Percentiles rank a stretch among this genome's conserved stretches.
Conservation (phyloP, 1,139 yeast genomes). For the Yamadazyma aaseri region DNA sequence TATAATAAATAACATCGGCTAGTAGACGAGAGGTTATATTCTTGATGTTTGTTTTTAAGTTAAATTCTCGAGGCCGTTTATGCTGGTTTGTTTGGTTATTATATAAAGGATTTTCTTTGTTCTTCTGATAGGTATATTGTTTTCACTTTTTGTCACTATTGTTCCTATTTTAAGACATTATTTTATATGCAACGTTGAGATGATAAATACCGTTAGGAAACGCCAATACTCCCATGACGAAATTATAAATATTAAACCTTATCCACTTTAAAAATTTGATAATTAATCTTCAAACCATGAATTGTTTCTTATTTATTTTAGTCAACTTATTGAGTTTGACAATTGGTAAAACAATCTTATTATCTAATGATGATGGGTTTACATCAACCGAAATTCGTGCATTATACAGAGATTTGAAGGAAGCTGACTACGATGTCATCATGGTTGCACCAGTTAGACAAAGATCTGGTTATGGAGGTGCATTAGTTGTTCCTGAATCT, state of each 20-base stretch:
- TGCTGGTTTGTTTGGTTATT: neutral
- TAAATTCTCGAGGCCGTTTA: neutral
- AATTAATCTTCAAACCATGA: too few relatives aligned
- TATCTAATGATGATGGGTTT: slow-evolving; percentile 35
- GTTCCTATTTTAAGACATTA: too few relatives aligned
- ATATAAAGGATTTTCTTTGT: neutral
- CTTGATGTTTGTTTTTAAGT: neutral
- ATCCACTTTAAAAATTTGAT: neutral
- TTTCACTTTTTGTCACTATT: too few relatives aligned
- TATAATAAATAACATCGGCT: neutral
- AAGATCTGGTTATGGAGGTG: slow-evolving; percentile 31
- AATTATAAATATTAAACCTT: neutral
- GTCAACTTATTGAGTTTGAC: slow-evolving; percentile 2
- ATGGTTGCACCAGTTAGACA: slow-evolving; percentile 35
- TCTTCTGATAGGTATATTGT: too few relatives aligned
- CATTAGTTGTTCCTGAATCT: slow-evolving; percentile 26
- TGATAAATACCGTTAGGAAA: slow-evolving; percentile 3
- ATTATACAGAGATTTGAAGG: slow-evolving; percentile 27
- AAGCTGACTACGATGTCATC: slow-evolving; percentile 29
- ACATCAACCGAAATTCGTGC: slow-evolving; percentile 34
- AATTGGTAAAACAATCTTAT: slow-evolving; percentile 23
- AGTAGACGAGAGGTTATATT: neutral
- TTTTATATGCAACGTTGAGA: neutral
- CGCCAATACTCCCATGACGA: neutral
- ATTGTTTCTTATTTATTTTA: slow-evolving; percentile 1